phyloP scores from a whole-genome alignment of 306 rosid genomes.

The Medicago arabica region DNA sequence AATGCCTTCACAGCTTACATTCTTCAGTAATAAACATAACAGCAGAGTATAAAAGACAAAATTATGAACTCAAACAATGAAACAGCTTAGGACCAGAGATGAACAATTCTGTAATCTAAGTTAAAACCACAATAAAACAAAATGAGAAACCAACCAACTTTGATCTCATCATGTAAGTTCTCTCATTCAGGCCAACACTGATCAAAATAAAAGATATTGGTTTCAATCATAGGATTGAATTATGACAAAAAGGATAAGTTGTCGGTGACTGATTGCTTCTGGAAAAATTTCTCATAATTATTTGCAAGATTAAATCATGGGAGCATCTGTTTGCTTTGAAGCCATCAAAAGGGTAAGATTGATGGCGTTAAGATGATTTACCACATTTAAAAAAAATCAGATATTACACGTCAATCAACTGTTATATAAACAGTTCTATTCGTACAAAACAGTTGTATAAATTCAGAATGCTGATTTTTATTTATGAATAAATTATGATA shows the following conservation, averaged over 20 bases:
- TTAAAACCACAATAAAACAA: not conserved
- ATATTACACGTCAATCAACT: conserved; percentile 9
- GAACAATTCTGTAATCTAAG: not conserved
- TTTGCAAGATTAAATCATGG: conserved; percentile 27
- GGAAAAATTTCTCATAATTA: not conserved
- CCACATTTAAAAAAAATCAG: not conserved
- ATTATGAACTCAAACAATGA: conserved; percentile 8
- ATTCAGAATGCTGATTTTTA: conserved; percentile 19
- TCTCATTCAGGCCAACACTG: conserved; percentile 9
- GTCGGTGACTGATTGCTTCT: conserved; percentile 11
- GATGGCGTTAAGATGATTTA: conserved; percentile 15
- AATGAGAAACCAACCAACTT: conserved; percentile 10
- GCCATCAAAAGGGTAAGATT: conserved; percentile 6
- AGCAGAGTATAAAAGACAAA: not conserved
- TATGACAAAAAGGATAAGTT: conserved; percentile 7
- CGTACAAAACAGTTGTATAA: not conserved
- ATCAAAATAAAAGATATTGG: conserved; percentile 6
- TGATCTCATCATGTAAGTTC: not conserved
- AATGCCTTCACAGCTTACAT: conserved; percentile 22
- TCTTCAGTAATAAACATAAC: conserved; percentile 1
- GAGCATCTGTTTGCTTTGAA: conserved; percentile 28
- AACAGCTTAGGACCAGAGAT: conserved; percentile 21
- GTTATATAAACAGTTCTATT: conserved; percentile 1
- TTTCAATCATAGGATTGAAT: not conserved
- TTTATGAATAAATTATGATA: not conserved